Conservation (phyloP, 140 eudicot species). For the Ambrosia hybrid region DNA sequence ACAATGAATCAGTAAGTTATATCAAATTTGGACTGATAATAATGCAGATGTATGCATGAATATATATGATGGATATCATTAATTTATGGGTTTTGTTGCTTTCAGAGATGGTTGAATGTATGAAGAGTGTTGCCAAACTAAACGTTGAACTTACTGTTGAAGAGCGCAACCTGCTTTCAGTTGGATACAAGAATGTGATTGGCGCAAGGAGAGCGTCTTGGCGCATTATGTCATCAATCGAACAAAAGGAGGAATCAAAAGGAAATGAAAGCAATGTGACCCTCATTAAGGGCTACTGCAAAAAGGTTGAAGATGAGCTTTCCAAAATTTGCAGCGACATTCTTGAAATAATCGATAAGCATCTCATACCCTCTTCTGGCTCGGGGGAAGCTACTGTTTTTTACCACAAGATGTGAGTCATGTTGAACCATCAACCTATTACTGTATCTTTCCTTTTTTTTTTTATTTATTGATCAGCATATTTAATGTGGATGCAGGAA, state of each 20-base stretch:
- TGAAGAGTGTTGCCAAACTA: slow-evolving; percentile 89
- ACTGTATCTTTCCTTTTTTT: background rate
- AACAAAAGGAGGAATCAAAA: slow-evolving; percentile 92
- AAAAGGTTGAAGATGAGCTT: slow-evolving; percentile 91
- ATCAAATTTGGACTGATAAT: background rate
- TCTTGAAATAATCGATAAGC: slow-evolving; percentile 76
- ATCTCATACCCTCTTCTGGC: slow-evolving; percentile 77
- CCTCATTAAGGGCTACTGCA: slow-evolving; percentile 74
- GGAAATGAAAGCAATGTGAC: slow-evolving; percentile 76
- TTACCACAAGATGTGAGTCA: slow-evolving; percentile 89
- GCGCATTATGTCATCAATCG: slow-evolving; percentile 97
- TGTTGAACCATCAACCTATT: background rate
- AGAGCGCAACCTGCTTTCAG: slow-evolving; percentile 92
- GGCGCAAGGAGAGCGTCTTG: slow-evolving; percentile 96
- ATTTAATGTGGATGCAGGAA: slow-evolving; percentile 37
- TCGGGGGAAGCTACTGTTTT: slow-evolving; percentile 96
- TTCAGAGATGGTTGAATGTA: slow-evolving; percentile 93
- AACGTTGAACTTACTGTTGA: slow-evolving; percentile 84
- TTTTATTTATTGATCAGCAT: too few species aligned
- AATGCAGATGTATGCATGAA: background rate
- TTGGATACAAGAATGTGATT: slow-evolving; percentile 93
- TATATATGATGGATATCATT: background rate
- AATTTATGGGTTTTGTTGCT: slow-evolving; percentile 4
- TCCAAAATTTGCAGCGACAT: slow-evolving; percentile 84
- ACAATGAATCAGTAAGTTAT: background rate